Percentiles rank a stretch among this genome's conserved stretches.
Conservation (phyloP, 192 early-diverging fungal species). For the Chytriomyces confervae region DNA sequence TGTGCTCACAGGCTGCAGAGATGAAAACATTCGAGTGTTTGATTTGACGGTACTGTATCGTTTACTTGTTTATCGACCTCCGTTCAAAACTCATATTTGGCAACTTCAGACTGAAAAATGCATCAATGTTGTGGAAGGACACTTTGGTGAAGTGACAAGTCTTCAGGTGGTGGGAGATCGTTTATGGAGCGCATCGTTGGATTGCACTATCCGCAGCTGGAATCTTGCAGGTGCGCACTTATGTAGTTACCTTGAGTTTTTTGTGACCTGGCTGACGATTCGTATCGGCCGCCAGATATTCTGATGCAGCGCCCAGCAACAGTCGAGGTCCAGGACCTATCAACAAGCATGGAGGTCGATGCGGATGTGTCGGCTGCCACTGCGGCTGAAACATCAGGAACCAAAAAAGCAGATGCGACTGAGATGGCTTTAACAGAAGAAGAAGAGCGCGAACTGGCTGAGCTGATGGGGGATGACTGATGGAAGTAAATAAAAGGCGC, state of each 20-base stretch:
- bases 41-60: conserved; percentile 70
- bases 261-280: not conserved
- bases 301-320: not conserved
- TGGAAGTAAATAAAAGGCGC: not conserved
- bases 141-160: conserved; percentile 87
- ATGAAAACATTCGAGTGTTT: conserved; percentile 88
- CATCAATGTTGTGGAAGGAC: conserved; percentile 78
- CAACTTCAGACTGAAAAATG: conserved; percentile 70
- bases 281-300: conserved; percentile 16
- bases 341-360: not conserved
- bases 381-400: conserved; percentile 2
- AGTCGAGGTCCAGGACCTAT: conserved; percentile 40
- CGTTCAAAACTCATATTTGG: not conserved
- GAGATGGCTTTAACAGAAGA: conserved; percentile 77
- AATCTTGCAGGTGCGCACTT: conserved; percentile 57
- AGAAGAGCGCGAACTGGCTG: conserved; percentile 87
- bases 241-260: no score
- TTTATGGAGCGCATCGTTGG: conserved; percentile 82
- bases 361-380: conserved; percentile 23
- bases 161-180: conserved; percentile 63
- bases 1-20: conserved; percentile 81
- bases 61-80: conserved; percentile 2
- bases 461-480: conserved; percentile 71
- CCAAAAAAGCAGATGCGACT: not conserved
- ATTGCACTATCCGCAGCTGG: conserved; percentile 88